Evolutionary conservation across 2,329 filamentous ascomycete species (phyloP), one percentile per base, ranked within the genome.

Genomic region (Verticillium nubilum): DNA sequence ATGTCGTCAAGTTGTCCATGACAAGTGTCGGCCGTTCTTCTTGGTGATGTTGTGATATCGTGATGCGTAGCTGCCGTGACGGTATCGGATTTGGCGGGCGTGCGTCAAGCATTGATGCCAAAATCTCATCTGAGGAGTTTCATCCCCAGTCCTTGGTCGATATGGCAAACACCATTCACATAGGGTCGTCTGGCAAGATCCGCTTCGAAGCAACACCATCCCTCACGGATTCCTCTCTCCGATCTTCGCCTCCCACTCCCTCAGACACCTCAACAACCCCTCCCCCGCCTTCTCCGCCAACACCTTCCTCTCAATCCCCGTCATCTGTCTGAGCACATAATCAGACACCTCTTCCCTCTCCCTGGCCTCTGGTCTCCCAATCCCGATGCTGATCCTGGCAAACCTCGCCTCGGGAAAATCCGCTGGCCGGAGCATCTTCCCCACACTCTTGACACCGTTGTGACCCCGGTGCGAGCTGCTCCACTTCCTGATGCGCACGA

Each of bases 311-410:
- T 90, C 81, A 12, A 70, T 67, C 7, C 67, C 63, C 10, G 79
- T 81, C 79, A 95, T 86, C 67, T 85, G 85, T 60, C 80, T 80
- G 65, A 98, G 75, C 52, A 98, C 93, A 76, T 94, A 96, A 26
- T 84, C 78, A 52, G 87, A 84, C 10, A 98, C 92, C 2, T 84
- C 84, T 42, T 78, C 75, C 25, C 80, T 77, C 56, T 91, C 87
- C 63, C 92, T 81, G 63, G 82, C 87, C 53, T 76, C 78, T 0
- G 94, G 94, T 53, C 95, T 78, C n/a, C 91, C 93, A 75, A 98
- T 97, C 0, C 95, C 95, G 13, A 98, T 77, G 0, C 90, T 88
- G 56, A 98, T 84, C 60, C 90, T 80, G 63, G 71, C 80, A 76
- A 78, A 83, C 15, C 71, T 74, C 0, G 75, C 73, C 0, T 65